These are phyloP conservation scores for Botryotinia convoluta DNA, from an alignment of 2,329 filamentous ascomycete species.

Conservation along the genomic window DNA sequence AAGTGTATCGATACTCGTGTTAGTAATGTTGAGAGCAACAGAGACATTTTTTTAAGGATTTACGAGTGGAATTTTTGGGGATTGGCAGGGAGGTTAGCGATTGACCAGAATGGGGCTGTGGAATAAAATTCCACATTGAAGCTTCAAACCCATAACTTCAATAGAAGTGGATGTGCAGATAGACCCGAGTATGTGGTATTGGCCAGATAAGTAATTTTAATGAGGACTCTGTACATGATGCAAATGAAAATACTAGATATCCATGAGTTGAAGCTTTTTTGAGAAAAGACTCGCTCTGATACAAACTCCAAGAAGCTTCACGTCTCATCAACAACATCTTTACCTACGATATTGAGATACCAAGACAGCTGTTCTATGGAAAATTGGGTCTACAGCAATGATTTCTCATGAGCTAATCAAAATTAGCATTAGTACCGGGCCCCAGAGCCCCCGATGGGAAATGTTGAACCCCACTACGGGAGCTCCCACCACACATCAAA, in stretches of 20 bases:
- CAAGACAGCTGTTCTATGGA: slow-evolving; percentile 2
- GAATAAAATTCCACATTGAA: background rate
- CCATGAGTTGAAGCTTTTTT: background rate
- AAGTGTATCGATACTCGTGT: background rate
- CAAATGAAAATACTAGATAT: background rate
- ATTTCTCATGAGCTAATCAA: slow-evolving; percentile 5
- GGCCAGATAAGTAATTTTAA: background rate
- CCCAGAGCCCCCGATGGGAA: slow-evolving; percentile 8
- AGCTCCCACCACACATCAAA: slow-evolving; percentile 5
- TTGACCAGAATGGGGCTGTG: background rate
- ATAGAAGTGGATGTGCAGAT: background rate
- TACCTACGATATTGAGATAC: background rate
- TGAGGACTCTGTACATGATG: background rate
- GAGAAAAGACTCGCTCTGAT: background rate
- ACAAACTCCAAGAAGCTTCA: background rate
- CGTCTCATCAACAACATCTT: background rate
- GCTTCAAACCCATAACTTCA: background rate
- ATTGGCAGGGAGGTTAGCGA: background rate
- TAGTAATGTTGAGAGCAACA: background rate
- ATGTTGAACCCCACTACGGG: slow-evolving; percentile 16
- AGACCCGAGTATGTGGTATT: slow-evolving; percentile 11
- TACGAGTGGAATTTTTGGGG: background rate
- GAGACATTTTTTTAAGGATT: background rate
- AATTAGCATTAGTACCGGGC: slow-evolving; percentile 14
- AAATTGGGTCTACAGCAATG: slow-evolving; percentile 11